Evolutionary conservation across 345 rosid species (phyloP), one percentile per base, ranked within the genome.

Genomic region (Populus nigra): DNA sequence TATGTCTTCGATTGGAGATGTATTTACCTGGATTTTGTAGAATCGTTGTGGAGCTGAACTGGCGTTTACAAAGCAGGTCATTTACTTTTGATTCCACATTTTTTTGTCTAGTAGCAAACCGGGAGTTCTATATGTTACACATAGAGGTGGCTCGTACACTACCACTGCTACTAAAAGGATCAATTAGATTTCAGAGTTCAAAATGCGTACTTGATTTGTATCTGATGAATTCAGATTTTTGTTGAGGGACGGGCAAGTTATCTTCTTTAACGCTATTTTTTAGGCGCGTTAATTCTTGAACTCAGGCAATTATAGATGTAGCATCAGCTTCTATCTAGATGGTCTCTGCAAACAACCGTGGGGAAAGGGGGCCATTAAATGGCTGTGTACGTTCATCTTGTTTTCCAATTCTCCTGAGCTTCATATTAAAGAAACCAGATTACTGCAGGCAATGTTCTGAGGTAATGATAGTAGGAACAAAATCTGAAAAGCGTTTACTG

Each of bases 51-150:
- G 76, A 82, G 73, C 81, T 82, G 41, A 45, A 36, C 39, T 68
- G 79, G 84, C 79, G 35, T 65, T 57, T 74, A 38, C 36, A 16
- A 73, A 73, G 67, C 65, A 35, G 63, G 78, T 39, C 78, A 49
- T 55, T 69, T 62, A 8, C 45, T 65, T 67, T 68, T 63, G 68
- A 77, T 80, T 49, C 78, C 78, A 41, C 55, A 20, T 61, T 72
- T 70, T 39, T 45, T 10, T 7, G 43, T 72, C 49, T 7, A 22
- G 70, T 29, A 47, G 72, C 11, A 9, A 36, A 35, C 71, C 63
- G 29, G 49, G 76, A 65, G 43, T 66, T 75, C 31, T 59, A 76
- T 75, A 36, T 33, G 18, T 31, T 76, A 65, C n/a, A 33, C 22
- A 20, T 5, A 17, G 17, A 50, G 68, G n/a, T 68, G 71, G 78